Conservation (phyloP, 2,329 filamentous ascomycete species). For the Epichloe coenophiala region DNA sequence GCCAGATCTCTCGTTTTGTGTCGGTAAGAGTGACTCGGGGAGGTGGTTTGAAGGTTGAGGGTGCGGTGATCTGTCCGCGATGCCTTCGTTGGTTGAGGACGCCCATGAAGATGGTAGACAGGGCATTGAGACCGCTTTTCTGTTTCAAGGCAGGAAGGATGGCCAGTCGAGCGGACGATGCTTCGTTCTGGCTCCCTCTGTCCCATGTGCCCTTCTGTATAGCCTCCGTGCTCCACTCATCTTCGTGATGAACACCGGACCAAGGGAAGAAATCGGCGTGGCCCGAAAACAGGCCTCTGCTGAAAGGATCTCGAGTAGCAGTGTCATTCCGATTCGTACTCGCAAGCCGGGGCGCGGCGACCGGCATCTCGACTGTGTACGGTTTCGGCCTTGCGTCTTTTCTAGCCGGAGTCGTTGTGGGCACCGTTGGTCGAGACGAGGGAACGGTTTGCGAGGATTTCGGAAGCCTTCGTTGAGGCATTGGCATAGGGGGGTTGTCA, state of each 20-base stretch:
- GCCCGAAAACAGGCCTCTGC: slow-evolving; percentile 27
- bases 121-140: slow-evolving; percentile 62
- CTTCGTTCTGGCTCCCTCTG: slow-evolving; percentile 63
- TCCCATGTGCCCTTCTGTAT: slow-evolving; percentile 79
- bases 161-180: slow-evolving; percentile 57
- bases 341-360: slow-evolving; percentile 39
- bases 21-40: slow-evolving; percentile 93
- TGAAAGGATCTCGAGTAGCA: slow-evolving; percentile 21
- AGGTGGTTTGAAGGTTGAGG: slow-evolving; percentile 88
- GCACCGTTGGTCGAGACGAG: slow-evolving; percentile 11
- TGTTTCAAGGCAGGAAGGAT: slow-evolving; percentile 74
- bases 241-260: slow-evolving; percentile 79
- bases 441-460: slow-evolving; percentile 10
- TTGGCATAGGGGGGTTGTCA: slow-evolving; percentile 36
- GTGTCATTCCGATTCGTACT: slow-evolving; percentile 21
- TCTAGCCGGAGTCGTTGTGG: slow-evolving; percentile 23
- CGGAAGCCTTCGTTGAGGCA: slow-evolving; percentile 23
- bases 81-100: slow-evolving; percentile 70
- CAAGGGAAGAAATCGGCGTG: slow-evolving; percentile 80
- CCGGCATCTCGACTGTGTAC: slow-evolving; percentile 43
- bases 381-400: slow-evolving; percentile 47
- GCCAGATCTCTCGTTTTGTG: slow-evolving; percentile 84
- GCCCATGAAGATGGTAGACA: slow-evolving; percentile 72
- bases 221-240: slow-evolving; percentile 65
- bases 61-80: slow-evolving; percentile 59